These are phyloP conservation scores for Phyllosticta citrichinensis DNA, from an alignment of 2,329 filamentous ascomycete genomes.

Conservation along the genomic window DNA sequence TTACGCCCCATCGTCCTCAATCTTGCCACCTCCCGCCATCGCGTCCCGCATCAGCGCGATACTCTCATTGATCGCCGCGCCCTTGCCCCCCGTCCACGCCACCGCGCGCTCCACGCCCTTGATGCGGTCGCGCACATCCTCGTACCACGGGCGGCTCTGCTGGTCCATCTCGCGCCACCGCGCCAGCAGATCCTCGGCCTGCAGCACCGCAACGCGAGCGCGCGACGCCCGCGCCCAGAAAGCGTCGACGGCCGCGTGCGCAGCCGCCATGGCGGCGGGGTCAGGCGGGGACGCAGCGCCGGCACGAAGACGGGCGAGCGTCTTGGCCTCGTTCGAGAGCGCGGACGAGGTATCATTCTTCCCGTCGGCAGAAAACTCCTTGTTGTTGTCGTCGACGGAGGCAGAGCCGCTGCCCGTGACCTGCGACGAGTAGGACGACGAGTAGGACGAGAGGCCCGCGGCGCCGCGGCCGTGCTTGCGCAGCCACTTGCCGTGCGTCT, in stretches of 20 bases:
- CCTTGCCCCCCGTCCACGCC: conserved; percentile 13
- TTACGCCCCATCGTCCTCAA: conserved; percentile 19
- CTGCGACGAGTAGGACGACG: not conserved
- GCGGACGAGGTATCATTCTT: too few relatives aligned
- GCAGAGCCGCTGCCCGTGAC: not conserved
- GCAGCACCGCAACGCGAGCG: not conserved
- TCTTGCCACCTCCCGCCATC: conserved; percentile 6
- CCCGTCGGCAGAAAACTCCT: too few relatives aligned
- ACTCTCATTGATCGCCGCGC: conserved; percentile 18
- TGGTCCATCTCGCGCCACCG: conserved; percentile 10
- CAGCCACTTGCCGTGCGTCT: not conserved
- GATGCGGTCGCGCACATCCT: not conserved
- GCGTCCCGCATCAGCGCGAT: conserved; percentile 19
- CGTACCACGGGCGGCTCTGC: not conserved
- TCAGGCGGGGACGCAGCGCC: not conserved
- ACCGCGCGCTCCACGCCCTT: conserved; percentile 12
- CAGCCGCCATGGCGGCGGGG: not conserved
- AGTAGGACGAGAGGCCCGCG: not conserved
- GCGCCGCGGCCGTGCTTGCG: not conserved
- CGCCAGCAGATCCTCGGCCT: conserved; percentile 7
- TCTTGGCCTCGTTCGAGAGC: not conserved
- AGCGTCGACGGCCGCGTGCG: not conserved
- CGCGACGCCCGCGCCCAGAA: conserved; percentile 1
- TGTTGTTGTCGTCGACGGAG: not conserved
- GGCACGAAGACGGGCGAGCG: not conserved